Percentiles rank a stretch among this genome's conserved stretches.
These are phyloP conservation scores for Arthrobotrys sphaeroides DNA, from an alignment of 2,329 filamentous ascomycete species.

Conservation along the genomic window DNA sequence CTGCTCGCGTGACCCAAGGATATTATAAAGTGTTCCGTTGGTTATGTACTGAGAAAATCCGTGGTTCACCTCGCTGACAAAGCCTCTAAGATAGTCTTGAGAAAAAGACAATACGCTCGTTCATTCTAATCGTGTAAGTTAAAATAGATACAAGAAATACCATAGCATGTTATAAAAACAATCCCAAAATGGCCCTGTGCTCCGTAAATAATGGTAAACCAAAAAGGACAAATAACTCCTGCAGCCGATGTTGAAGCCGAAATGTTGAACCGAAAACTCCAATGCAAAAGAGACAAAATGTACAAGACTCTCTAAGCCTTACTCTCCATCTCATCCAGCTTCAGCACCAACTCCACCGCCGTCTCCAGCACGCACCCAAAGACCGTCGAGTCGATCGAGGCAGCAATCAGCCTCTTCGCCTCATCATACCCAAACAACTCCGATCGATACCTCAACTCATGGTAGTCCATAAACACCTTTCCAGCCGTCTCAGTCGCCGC, in stretches of 20 bases:
- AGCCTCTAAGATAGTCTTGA: no score
- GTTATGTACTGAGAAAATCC: no score
- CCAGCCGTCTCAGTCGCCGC: not conserved
- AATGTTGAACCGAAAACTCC: not conserved
- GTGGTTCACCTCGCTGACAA: no score
- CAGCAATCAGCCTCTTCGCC: constrained; percentile 32
- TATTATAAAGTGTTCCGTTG: no score
- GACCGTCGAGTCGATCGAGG: constrained; percentile 41
- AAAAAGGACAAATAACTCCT: not conserved
- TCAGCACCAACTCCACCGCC: constrained; percentile 31
- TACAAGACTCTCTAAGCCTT: not conserved
- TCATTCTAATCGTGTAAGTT: not conserved
- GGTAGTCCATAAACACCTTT: constrained; percentile 45
- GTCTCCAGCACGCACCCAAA: constrained; percentile 41
- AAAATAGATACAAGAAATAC: not conserved
- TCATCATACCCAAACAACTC: constrained; percentile 47
- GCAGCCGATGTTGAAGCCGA: no score
- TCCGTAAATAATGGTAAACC: no score
- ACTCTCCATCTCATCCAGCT: constrained; percentile 32
- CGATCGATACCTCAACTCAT: constrained; percentile 37
- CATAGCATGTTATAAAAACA: not conserved
- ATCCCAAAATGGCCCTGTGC: no score
- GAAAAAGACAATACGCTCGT: no score
- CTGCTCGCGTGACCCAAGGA: not conserved
- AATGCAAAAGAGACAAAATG: not conserved